These are phyloP conservation scores for Chaetomium sp. DNA, from an alignment of 2,329 filamentous ascomycete species.

Conservation along the genomic window DNA sequence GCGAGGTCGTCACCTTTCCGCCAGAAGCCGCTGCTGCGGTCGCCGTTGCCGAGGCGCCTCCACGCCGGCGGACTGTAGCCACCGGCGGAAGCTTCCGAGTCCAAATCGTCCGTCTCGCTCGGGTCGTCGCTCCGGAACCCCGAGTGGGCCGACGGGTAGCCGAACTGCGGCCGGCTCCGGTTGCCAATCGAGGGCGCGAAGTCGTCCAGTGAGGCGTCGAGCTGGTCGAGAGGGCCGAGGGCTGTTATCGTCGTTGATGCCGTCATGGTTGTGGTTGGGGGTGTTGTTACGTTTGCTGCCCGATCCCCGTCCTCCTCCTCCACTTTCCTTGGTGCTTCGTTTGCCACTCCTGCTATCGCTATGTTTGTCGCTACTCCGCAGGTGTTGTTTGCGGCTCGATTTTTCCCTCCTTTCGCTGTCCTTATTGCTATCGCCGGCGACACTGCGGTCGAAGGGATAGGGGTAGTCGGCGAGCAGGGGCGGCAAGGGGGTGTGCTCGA, in stretches of 20 bases:
- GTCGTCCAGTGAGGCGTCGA: slow-evolving; percentile 57
- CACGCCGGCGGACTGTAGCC: slow-evolving; percentile 64
- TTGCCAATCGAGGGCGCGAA: slow-evolving; percentile 51
- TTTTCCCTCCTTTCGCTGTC: slow-evolving; percentile 17
- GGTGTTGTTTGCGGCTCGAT: slow-evolving; percentile 17
- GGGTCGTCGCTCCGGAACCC: slow-evolving; percentile 47
- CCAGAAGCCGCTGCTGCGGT: slow-evolving; percentile 63
- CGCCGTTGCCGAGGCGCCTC: slow-evolving; percentile 62
- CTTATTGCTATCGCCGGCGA: slow-evolving; percentile 12
- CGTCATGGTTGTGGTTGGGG: slow-evolving; percentile 29
- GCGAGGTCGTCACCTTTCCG: slow-evolving; percentile 55
- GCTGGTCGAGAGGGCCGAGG: slow-evolving; percentile 35
- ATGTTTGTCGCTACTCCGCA: slow-evolving; percentile 18
- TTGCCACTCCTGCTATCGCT: slow-evolving; percentile 27
- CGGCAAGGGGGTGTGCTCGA: slow-evolving; percentile 32
- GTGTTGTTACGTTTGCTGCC: slow-evolving; percentile 16
- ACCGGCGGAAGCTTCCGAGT: slow-evolving; percentile 50
- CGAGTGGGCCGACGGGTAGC: slow-evolving; percentile 48
- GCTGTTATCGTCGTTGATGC: slow-evolving; percentile 33
- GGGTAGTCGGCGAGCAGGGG: slow-evolving; percentile 29
- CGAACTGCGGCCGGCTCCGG: slow-evolving; percentile 41
- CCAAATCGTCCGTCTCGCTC: slow-evolving; percentile 41
- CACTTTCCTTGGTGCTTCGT: slow-evolving; percentile 14
- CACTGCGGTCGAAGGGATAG: slow-evolving; percentile 27
- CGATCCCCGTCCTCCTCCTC: slow-evolving; percentile 15